A percentile compares a stretch with the other conserved stretches of the same genome.
Evolutionary conservation across 257 asterid genomes (phyloP).

Genomic region (Coffea canephora): DNA sequence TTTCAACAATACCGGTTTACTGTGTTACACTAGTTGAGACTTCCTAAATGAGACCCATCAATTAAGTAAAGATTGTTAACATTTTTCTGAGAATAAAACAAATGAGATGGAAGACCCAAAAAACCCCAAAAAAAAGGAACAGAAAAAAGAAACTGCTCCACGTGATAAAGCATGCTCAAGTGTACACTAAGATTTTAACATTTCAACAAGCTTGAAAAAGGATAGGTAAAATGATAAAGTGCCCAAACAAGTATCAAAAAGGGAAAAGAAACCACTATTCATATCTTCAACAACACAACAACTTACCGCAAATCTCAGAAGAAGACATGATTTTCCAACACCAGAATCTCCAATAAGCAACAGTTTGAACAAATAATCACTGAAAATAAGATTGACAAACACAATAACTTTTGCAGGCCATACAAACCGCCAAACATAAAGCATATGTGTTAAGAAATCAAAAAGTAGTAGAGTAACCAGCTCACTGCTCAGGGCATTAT

Average conservation of each 20-base stretch:
- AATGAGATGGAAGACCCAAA: not conserved
- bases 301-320: constrained; percentile 39
- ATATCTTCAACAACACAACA: not conserved
- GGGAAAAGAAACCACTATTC: not conserved
- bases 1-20: not conserved
- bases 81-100: not conserved
- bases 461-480: not conserved
- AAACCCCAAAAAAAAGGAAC: not conserved
- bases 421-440: not conserved
- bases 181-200: not conserved
- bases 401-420: not conserved
- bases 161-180: not conserved
- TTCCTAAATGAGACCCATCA: not conserved
- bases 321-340: constrained; percentile 42
- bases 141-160: not conserved
- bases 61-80: not conserved
- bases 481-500: not conserved
- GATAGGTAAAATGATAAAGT: not conserved
- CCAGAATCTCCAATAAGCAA: constrained; percentile 44
- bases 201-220: not conserved
- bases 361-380: constrained; percentile 38
- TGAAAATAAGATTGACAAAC: constrained; percentile 7
- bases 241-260: not conserved
- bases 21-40: not conserved
- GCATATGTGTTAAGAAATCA: not conserved